Conservation (phyloP, 1,139 yeast genomes). For the Barnettozyma hawaiiensis region DNA sequence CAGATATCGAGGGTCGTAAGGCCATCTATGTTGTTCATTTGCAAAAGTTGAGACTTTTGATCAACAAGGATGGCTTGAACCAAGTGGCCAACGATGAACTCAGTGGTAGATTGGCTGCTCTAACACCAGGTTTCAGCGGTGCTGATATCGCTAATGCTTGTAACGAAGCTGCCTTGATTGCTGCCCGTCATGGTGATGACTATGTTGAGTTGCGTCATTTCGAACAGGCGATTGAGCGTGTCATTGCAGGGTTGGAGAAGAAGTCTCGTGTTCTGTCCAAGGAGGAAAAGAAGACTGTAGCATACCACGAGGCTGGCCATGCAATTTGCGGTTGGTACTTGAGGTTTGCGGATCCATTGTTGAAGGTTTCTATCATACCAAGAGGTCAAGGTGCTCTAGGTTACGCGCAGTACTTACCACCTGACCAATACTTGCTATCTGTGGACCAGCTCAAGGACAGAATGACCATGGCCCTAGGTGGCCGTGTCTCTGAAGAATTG, state of each 20-base stretch:
- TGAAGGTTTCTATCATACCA: constrained; percentile 77
- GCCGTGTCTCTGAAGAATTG: constrained; percentile 72
- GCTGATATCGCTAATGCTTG: constrained; percentile 83
- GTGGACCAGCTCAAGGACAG: constrained; percentile 64
- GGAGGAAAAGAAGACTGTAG: constrained; percentile 68
- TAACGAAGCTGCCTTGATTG: constrained; percentile 78
- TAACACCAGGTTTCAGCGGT: constrained; percentile 83
- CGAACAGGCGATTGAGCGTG: constrained; percentile 78
- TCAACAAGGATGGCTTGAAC: constrained; percentile 33
- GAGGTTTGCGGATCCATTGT: constrained; percentile 67
- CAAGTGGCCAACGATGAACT: constrained; percentile 49
- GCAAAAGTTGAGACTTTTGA: constrained; percentile 49
- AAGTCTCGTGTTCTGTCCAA: constrained; percentile 64
- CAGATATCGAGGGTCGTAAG: constrained; percentile 74
- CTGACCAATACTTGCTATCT: constrained; percentile 63
- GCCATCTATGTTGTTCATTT: constrained; percentile 70
- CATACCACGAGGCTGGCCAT: constrained; percentile 82
- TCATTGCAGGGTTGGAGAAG: constrained; percentile 74
- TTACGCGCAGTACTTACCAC: constrained; percentile 77
- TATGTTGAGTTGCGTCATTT: constrained; percentile 57
- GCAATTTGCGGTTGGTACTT: constrained; percentile 77
- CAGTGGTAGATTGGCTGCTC: constrained; percentile 67
- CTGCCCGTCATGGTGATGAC: constrained; percentile 60
- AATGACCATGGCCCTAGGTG: constrained; percentile 79
- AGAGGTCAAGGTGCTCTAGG: constrained; percentile 84